A percentile compares a stretch with the other conserved stretches of the same genome.
phyloP scores from a whole-genome alignment of 148 eudicot genomes.

The Rhododendron williamsianum region DNA sequence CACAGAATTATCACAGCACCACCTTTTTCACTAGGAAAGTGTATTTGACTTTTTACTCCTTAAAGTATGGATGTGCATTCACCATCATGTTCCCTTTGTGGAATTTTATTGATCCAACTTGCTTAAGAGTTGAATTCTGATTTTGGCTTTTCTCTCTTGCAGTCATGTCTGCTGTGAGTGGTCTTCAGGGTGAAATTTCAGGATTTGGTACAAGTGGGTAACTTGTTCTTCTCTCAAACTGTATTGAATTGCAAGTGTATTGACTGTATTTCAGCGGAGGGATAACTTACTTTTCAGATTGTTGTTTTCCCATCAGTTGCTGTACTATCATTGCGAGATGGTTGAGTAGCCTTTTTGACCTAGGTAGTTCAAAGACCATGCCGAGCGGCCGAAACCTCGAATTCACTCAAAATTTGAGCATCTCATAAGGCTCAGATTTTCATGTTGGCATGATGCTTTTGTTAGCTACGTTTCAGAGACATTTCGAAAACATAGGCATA shows the following conservation, averaged over 20 bases:
- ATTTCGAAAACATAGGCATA: not conserved
- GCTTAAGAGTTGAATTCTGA: not conserved
- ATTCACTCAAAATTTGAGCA: not conserved
- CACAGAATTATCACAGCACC: not conserved
- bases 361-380: not conserved
- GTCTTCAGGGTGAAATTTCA: slow-evolving; percentile 73
- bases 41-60: not conserved
- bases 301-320: not conserved
- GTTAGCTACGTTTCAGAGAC: not conserved
- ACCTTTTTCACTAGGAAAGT: not conserved
- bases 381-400: not conserved
- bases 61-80: not conserved
- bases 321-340: not conserved
- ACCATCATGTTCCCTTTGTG: not conserved
- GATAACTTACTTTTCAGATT: not conserved
- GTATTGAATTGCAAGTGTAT: not conserved
- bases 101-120: not conserved
- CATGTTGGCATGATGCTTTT: not conserved
- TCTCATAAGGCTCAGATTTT: not conserved
- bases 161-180: slow-evolving; percentile 99
- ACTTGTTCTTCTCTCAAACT: slow-evolving; percentile 13
- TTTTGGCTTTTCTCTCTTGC: slow-evolving; percentile 26
- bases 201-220: slow-evolving; percentile 86
- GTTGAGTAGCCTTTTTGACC: not conserved
- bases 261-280: not conserved